phyloP scores from a whole-genome alignment of 805 yeast genomes.

The Ogataea corticis region DNA sequence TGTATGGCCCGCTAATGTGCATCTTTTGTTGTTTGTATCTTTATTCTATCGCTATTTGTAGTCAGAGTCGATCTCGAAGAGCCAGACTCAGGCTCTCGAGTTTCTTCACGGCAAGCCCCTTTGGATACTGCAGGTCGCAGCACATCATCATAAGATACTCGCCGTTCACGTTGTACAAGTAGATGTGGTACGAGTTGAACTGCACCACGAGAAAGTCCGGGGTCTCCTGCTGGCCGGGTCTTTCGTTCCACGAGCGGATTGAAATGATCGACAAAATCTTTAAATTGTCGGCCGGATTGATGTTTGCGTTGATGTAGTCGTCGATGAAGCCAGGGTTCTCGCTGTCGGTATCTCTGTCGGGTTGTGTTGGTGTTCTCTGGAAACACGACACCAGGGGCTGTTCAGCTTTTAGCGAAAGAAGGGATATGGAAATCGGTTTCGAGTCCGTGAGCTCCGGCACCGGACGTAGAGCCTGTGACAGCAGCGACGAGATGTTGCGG shows the following conservation, averaged over 20 bases:
- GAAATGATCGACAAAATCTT: slow-evolving; percentile 32
- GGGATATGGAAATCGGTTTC: slow-evolving; percentile 32
- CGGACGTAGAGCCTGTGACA: slow-evolving; percentile 31
- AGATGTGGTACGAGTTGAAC: slow-evolving; percentile 26
- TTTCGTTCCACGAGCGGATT: slow-evolving; percentile 30
- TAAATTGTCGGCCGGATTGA: slow-evolving; percentile 33
- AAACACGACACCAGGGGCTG: slow-evolving; percentile 35
- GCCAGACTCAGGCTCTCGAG: slow-evolving; percentile 20
- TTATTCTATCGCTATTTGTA: neutral
- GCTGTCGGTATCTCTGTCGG: neutral
- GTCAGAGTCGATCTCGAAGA: slow-evolving; percentile 9
- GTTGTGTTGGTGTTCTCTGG: slow-evolving; percentile 7
- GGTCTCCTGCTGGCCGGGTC: slow-evolving; percentile 3
- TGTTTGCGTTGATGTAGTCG: slow-evolving; percentile 31
- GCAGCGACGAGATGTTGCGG: slow-evolving; percentile 26
- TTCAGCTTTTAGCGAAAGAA: slow-evolving; percentile 28
- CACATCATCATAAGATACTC: slow-evolving; percentile 31
- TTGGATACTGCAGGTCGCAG: slow-evolving; percentile 30
- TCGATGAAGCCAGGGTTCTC: slow-evolving; percentile 14
- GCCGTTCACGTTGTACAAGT: slow-evolving; percentile 23
- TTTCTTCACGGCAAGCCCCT: slow-evolving; percentile 31
- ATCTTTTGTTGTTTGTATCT: neutral
- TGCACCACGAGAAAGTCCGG: slow-evolving; percentile 29
- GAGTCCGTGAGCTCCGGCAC: slow-evolving; percentile 25
- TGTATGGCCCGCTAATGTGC: neutral